These are phyloP conservation scores for Venturia asperata DNA, from an alignment of 2,329 filamentous ascomycete species.

Conservation along the genomic window DNA sequence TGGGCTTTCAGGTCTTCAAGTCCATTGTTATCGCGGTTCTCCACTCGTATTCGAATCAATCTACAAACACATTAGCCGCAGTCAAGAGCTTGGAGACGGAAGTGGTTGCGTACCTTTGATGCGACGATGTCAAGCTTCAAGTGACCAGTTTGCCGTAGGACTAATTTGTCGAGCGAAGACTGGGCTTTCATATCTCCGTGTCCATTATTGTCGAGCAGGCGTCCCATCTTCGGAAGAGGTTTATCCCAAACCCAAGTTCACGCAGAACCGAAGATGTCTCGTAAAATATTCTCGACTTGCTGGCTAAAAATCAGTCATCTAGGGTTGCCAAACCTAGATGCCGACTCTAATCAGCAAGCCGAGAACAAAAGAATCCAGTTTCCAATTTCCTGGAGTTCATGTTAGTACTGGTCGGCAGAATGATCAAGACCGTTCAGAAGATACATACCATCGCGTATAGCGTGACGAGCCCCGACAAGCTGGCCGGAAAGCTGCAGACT, in stretches of 20 bases:
- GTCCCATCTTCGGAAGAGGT: no score
- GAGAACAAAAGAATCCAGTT: background rate
- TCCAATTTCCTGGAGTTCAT: background rate
- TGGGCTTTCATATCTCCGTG: background rate
- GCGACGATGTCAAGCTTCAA: background rate
- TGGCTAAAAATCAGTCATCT: background rate
- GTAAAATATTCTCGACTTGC: background rate
- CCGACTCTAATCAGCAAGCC: background rate
- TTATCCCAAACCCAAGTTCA: no score
- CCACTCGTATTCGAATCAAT: background rate
- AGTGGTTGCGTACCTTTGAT: background rate
- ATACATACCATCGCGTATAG: background rate
- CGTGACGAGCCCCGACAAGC: background rate
- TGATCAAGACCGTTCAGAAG: background rate
- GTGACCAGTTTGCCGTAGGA: background rate
- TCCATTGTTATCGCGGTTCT: background rate
- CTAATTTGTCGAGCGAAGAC: background rate
- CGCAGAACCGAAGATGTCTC: no score
- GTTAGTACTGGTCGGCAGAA: background rate
- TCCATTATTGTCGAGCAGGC: background rate
- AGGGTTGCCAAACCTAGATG: background rate
- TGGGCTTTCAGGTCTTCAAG: background rate
- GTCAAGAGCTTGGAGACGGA: background rate
- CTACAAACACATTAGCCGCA: background rate
- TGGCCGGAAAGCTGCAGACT: background rate